Base-by-base conservation (phyloP, 495 filamentous ascomycete genomes). In the Penicillium salamii region DNA sequence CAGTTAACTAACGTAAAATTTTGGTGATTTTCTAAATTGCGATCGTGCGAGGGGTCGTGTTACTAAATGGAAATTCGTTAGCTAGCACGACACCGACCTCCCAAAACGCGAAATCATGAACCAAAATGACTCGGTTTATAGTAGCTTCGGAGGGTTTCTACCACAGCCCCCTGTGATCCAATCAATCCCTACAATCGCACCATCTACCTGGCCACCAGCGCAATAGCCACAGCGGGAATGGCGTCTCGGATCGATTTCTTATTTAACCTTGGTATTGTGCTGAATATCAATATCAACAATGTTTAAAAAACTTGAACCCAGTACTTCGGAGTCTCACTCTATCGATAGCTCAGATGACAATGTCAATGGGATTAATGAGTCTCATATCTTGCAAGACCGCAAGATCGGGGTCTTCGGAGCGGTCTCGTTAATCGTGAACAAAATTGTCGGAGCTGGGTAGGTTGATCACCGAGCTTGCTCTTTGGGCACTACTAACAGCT, bases 401-500 rank as follows among this genome's bases (percentile, higher is more conserved):
- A 50, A 43, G 23, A 64, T 64, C 41, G 61, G 61, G 2, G 24
- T 58, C 9, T 55, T 53, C 8, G 61, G 61, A 2, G 57, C 61
- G 5, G 54, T 64, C 18, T 64, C 61, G 0, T 46, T 64, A 3
- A 57, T 64, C 15, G 52, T 64, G 18, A 64, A 64, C 31, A 64
- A 64, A 26, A 64, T 64, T 34, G 41, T 64, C 11, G 61, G 61
- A 17, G 52, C 61, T 20, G 61, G 61, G 61, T 64, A 21, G 5
- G 54, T 39, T n/a, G 37, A 21, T 21, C 21, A 9, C 3, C 3
- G 18, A 24, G 15, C 33, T 6, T 9, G 29, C 23, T 11, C 6
- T 2, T 9, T 12, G 7, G 21, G 28, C n/a, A 17, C 8, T 23
- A 39, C 39, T 53, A 13, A 57, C 14, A 13, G 11, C 4, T 1